phyloP scores from a whole-genome alignment of 148 eudicot species.

The Arbutus unedo region DNA sequence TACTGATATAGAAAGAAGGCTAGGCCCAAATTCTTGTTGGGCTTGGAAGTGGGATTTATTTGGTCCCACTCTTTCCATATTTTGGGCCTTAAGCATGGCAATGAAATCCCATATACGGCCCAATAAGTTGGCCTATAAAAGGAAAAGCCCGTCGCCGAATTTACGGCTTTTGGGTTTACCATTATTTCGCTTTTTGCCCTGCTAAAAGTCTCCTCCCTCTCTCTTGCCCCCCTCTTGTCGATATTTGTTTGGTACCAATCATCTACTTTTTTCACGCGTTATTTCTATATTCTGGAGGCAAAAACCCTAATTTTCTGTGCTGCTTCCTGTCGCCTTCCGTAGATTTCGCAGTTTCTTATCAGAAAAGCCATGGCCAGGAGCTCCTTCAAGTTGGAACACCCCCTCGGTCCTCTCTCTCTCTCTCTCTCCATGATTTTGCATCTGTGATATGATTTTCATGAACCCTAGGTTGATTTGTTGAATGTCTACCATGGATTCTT shows the following conservation, averaged over 20 bases:
- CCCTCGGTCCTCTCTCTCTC: constrained; percentile 53
- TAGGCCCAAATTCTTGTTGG: neutral
- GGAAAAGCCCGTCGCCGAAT: too few species aligned
- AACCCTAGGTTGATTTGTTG: neutral
- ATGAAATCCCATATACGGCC: neutral
- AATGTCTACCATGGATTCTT: neutral
- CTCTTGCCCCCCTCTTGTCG: neutral
- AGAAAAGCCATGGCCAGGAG: constrained; percentile 57
- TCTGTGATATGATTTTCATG: neutral
- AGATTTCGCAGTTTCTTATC: neutral
- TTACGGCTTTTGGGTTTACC: too few species aligned
- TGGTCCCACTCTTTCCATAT: neutral
- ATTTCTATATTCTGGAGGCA: neutral
- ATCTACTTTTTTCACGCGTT: neutral
- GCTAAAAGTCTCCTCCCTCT: too few species aligned
- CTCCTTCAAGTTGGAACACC: constrained; percentile 80
- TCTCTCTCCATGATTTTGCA: neutral
- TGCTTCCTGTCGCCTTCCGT: neutral
- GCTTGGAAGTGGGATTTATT: neutral
- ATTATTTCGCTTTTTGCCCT: too few species aligned
- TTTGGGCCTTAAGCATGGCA: neutral
- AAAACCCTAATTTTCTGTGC: neutral
- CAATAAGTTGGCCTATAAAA: neutral
- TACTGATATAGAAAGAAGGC: too few species aligned
- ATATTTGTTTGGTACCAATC: too few species aligned